Percentiles rank a stretch among this genome's conserved stretches.
Conservation (phyloP, 495 filamentous ascomycete genomes). For the Bombardia bombarda region DNA sequence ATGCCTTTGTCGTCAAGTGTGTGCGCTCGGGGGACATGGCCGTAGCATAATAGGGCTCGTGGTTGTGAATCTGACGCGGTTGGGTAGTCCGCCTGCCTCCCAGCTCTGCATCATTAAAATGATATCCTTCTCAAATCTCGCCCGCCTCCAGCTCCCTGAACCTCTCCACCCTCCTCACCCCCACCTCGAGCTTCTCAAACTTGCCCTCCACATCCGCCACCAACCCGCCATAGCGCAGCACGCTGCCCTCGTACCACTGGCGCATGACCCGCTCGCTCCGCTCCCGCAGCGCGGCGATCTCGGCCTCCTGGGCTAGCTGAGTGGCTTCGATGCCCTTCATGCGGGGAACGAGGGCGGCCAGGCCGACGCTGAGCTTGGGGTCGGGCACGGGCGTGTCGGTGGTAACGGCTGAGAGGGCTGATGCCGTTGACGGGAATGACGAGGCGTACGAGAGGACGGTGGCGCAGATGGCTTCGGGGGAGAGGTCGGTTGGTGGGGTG, state of each 20-base stretch:
- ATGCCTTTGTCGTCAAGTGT: too few species aligned
- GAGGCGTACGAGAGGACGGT: conserved; percentile 70
- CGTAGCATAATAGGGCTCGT: too few species aligned
- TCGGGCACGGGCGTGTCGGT: conserved; percentile 68
- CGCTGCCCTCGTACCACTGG: conserved; percentile 69
- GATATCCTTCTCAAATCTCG: conserved; percentile 5
- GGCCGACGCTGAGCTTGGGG: conserved; percentile 51
- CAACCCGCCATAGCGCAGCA: conserved; percentile 59
- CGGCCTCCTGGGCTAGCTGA: conserved; percentile 63
- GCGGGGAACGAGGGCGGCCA: conserved; percentile 63
- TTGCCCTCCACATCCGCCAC: conserved; percentile 70
- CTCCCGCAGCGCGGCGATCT: conserved; percentile 63
- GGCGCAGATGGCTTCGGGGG: conserved; percentile 43
- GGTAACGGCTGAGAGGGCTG: conserved; percentile 67
- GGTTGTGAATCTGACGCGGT: too few species aligned
- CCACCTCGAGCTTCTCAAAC: conserved; percentile 58
- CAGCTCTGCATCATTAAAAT: too few species aligned
- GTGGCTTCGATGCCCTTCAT: conserved; percentile 56
- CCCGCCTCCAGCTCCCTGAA: conserved; percentile 15
- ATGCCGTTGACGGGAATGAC: conserved; percentile 67
- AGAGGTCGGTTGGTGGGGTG: conserved; percentile 31
- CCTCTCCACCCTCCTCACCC: conserved; percentile 51
- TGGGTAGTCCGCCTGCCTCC: too few species aligned
- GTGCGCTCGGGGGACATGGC: too few species aligned
- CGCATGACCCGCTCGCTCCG: conserved; percentile 66